Percentiles rank a stretch among this genome's conserved stretches.
Evolutionary conservation across 78 protist genomes (phyloP).

Genomic region (Dictyostelium discoideum): DNA sequence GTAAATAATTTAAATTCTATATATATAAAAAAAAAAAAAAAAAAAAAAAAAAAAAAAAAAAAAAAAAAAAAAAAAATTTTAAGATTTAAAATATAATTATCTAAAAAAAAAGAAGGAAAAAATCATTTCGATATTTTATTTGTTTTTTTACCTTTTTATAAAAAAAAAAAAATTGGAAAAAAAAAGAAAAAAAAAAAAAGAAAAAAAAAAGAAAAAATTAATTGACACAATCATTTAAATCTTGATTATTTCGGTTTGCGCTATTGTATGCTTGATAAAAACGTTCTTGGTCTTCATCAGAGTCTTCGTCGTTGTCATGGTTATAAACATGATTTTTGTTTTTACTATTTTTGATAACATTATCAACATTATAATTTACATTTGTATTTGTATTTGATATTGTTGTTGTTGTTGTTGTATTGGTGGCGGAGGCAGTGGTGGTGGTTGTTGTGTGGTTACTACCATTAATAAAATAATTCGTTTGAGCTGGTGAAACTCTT

Average conservation of each 20-base stretch:
- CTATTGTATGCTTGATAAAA: neutral
- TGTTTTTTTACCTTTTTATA: neutral
- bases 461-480: neutral
- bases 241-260: neutral
- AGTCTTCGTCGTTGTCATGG: neutral
- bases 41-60: neutral
- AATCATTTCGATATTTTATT: neutral
- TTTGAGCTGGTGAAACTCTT: neutral
- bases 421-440: neutral
- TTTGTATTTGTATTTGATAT: neutral
- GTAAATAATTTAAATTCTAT: neutral
- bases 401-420: neutral
- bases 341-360: neutral
- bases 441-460: neutral
- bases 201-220: neutral
- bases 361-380: neutral
- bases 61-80: neutral
- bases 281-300: neutral
- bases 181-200: neutral
- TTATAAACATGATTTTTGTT: neutral
- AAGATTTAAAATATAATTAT: neutral
- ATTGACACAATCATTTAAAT: neutral
- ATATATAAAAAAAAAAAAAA: neutral
- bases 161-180: neutral
- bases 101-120: neutral